Percentiles rank a stretch among this genome's conserved stretches.
These are phyloP conservation scores for Myxozyma geophila DNA, from an alignment of 805 yeast species.

Conservation along the genomic window DNA sequence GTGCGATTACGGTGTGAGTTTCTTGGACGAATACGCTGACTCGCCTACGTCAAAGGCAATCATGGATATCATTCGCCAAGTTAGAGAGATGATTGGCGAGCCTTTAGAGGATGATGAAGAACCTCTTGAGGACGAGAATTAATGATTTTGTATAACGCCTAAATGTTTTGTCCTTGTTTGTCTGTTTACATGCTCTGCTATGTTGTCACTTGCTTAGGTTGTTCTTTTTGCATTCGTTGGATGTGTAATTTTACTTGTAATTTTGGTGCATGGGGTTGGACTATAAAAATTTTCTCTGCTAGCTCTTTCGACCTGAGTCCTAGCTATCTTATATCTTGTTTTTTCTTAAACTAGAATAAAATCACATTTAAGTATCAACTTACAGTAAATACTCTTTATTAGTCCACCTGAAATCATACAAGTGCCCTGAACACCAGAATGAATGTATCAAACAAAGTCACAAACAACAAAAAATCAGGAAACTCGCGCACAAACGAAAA, in stretches of 20 bases:
- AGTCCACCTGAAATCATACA: neutral
- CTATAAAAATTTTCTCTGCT: neutral
- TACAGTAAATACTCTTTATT: neutral
- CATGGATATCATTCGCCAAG: conserved; percentile 65
- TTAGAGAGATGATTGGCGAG: conserved; percentile 35
- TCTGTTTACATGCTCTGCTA: neutral
- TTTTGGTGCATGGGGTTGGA: neutral
- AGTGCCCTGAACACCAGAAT: neutral
- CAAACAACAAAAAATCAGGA: neutral
- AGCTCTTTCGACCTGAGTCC: too few relatives aligned
- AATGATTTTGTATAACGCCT: neutral
- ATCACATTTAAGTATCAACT: neutral
- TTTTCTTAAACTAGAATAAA: neutral
- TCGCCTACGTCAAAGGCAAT: conserved; percentile 92
- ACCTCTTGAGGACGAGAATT: neutral
- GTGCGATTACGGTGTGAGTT: conserved; percentile 85
- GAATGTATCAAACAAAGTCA: neutral
- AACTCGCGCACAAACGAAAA: neutral
- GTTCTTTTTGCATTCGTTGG: neutral
- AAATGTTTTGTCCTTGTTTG: neutral
- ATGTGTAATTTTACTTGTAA: neutral
- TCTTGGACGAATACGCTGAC: conserved; percentile 81
- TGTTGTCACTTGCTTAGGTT: neutral
- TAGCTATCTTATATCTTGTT: neutral
- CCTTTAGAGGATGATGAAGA: conserved; percentile 44